phyloP scores from a whole-genome alignment of 306 rosid genomes.

The Ziziphus jujuba region DNA sequence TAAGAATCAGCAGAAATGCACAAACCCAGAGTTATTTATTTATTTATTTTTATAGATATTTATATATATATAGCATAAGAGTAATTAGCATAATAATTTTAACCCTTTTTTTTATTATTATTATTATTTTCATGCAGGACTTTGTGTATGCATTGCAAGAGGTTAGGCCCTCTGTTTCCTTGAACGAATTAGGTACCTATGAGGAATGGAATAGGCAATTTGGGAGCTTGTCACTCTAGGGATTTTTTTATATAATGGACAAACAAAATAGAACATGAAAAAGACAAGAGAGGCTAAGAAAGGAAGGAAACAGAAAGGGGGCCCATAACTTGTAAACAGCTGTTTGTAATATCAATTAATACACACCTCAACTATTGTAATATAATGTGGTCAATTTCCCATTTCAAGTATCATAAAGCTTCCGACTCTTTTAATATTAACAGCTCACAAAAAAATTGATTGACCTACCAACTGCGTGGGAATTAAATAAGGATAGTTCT shows the following conservation, averaged over 20 bases:
- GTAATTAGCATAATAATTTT: not conserved
- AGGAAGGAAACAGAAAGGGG: not conserved
- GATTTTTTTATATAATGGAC: not conserved
- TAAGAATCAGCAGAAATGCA: slow-evolving; percentile 22
- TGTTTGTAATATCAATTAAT: slow-evolving; percentile 9
- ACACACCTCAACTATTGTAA: not conserved
- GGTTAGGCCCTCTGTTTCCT: slow-evolving; percentile 88
- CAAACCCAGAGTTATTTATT: slow-evolving; percentile 1
- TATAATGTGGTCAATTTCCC: slow-evolving; percentile 2
- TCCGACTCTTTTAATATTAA: not conserved
- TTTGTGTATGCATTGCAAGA: slow-evolving; percentile 66
- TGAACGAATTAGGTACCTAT: slow-evolving; percentile 61
- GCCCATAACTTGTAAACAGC: not conserved
- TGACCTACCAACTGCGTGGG: slow-evolving; percentile 16
- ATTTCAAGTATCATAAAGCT: not conserved
- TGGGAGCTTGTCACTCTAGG: slow-evolving; percentile 60
- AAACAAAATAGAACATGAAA: not conserved
- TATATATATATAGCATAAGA: too few relatives aligned
- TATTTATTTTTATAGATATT: not conserved
- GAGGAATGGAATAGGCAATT: slow-evolving; percentile 84
- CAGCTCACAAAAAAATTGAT: not conserved
- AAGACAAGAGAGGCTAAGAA: not conserved
- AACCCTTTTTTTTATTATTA: not conserved
- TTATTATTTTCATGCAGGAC: slow-evolving; percentile 43
- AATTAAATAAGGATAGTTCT: not conserved